Evolutionary conservation across 1,139 yeast genomes (phyloP).

Genomic region (Magnusiomyces suaveolens): DNA sequence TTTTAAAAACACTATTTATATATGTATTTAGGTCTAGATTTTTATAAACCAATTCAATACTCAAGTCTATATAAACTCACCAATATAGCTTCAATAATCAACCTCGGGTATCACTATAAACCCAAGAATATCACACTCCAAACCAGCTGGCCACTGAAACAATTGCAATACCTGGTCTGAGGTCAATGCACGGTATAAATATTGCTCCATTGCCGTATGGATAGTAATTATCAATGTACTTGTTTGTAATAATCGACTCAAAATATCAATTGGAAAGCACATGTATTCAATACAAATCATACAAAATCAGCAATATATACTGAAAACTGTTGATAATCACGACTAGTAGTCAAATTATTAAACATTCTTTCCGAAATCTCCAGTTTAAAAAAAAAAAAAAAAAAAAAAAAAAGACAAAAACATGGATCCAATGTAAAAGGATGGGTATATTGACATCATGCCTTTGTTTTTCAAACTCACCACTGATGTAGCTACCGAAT

Average conservation of each 20-base stretch:
- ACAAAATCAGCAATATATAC: neutral
- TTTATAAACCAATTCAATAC: neutral
- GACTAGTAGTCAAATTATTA: neutral
- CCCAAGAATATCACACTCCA: no score
- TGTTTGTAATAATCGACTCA: neutral
- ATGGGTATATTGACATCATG: constrained; percentile 38
- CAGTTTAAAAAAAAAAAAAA: neutral
- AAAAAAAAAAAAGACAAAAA: constrained; percentile 30
- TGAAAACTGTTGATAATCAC: constrained; percentile 4
- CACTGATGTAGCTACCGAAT: constrained; percentile 51
- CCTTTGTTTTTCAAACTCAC: constrained; percentile 43
- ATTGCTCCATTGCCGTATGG: neutral
- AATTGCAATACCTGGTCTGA: neutral
- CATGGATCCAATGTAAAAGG: constrained; percentile 24
- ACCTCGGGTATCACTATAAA: no score
- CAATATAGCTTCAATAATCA: no score
- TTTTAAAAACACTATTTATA: neutral
- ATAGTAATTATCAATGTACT: neutral
- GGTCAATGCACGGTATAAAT: no score
- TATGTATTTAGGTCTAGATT: neutral
- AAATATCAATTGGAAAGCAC: neutral
- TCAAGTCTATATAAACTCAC: neutral
- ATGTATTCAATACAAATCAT: neutral
- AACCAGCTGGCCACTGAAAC: neutral
- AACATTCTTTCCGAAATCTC: no score